Evolutionary conservation across 2,329 filamentous ascomycete species (phyloP).

Genomic region (Geosmithia flava): DNA sequence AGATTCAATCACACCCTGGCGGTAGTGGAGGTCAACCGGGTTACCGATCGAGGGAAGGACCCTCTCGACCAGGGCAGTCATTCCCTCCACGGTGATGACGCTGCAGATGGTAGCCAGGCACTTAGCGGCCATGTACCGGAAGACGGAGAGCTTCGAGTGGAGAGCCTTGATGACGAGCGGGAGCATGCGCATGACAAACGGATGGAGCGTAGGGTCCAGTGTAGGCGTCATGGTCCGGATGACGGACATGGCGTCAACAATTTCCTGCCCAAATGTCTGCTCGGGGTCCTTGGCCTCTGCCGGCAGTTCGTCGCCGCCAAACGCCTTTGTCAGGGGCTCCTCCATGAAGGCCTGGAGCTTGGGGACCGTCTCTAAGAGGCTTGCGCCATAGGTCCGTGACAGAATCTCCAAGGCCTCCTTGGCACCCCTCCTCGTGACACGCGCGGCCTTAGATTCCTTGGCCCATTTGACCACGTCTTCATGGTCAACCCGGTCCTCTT

Average conservation of each 20-base stretch:
- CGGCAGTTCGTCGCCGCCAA: constrained; percentile 55
- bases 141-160: constrained; percentile 78
- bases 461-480: constrained; percentile 85
- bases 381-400: constrained; percentile 62
- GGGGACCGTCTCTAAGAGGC: constrained; percentile 72
- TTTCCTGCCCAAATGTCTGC: constrained; percentile 71
- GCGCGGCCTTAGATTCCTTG: constrained; percentile 74
- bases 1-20: constrained; percentile 88
- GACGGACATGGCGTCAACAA: constrained; percentile 88
- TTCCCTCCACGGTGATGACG: constrained; percentile 85
- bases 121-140: constrained; percentile 93
- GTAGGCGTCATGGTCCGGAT: constrained; percentile 90
- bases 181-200: constrained; percentile 72
- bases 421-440: constrained; percentile 82
- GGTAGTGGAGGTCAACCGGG: constrained; percentile 72
- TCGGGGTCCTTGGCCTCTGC: constrained; percentile 61
- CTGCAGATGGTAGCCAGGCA: constrained; percentile 96
- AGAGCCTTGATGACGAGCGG: constrained; percentile 80
- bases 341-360: constrained; percentile 75
- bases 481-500: constrained; percentile 90
- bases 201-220: constrained; percentile 60
- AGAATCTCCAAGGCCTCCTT: constrained; percentile 90
- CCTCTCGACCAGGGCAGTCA: constrained; percentile 90
- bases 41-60: constrained; percentile 89
- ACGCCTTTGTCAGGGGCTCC: constrained; percentile 62